A percentile compares a stretch with the other conserved stretches of the same genome.
Conservation (phyloP, 306 rosid genomes). For the Alnus rubra region DNA sequence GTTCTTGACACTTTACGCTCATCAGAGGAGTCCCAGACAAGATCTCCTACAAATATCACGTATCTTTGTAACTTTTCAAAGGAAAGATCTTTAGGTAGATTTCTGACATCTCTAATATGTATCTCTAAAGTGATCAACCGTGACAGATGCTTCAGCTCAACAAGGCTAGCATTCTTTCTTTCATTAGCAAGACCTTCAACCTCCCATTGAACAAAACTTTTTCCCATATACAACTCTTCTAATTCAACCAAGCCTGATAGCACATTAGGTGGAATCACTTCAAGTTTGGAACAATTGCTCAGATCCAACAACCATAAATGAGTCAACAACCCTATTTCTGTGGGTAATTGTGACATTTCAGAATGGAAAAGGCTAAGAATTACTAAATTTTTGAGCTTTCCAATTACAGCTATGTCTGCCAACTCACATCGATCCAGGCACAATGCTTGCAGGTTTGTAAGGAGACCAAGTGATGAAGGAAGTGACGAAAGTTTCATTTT, state of each 20-base stretch:
- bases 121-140: not conserved
- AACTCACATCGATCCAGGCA: not conserved
- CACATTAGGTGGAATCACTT: slow-evolving; percentile 8
- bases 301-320: slow-evolving; percentile 16
- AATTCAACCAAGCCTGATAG: slow-evolving; percentile 13
- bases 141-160: slow-evolving; percentile 6
- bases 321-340: not conserved
- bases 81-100: not conserved
- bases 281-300: not conserved
- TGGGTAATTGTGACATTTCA: not conserved
- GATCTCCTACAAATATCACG: not conserved
- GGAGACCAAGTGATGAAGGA: not conserved
- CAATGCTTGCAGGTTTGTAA: not conserved
- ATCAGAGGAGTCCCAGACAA: not conserved
- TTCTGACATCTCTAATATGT: not conserved
- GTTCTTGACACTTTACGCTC: not conserved
- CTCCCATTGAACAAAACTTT: slow-evolving; percentile 12
- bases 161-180: slow-evolving; percentile 16
- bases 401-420: not conserved
- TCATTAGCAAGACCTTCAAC: not conserved
- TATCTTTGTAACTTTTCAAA: slow-evolving; percentile 3
- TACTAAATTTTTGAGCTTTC: slow-evolving; percentile 6
- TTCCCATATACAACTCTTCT: slow-evolving; percentile 4
- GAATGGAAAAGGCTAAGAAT: not conserved
- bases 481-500: not conserved